Evolutionary conservation across 108 stramenopile genomes (phyloP), one percentile per base, ranked within the genome.

Genomic region (Stephanodiscus minutulus): DNA sequence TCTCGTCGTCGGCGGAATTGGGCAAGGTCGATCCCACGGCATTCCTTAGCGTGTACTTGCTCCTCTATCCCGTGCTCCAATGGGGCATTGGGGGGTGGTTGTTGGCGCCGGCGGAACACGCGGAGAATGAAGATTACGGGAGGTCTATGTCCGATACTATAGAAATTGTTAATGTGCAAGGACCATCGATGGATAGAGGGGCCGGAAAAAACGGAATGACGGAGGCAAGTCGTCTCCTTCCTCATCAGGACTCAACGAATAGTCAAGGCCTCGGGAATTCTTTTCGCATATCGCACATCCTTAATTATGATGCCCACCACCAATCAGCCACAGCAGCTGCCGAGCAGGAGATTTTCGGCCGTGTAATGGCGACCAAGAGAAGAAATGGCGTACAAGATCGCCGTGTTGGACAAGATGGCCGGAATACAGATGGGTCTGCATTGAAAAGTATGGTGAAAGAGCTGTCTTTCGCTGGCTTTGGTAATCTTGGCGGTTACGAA

Each of bases 61-160:
- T 95, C 29, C 56, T 92, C 11, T 95, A 95, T 72, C 91, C 94
- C 3, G 81, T 91, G 1, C 52, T 95, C 27, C 94, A 95, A 33
- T 95, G 94, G 94, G 91, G 91, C 10, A 66, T 92, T 7, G 91
- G 91, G 12, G 90, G 90, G 6, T 88, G 89, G 88, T 47, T 95
- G 41, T 56, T 95, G 61, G 90, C 90, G 17, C 90, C 88, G 8
- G 68, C 63, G 11, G 70, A 72, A 36, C 24, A 66, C 1, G 68
- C 54, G 35, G 63, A 73, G 25, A 52, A 71, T 48, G 64, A 53
- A 27, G 67, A 59, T 7, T 25, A 0, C 7, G 27, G 22, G 15
- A 75, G 52, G 68, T 28, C 8, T 22, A 29, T 28, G 0, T 28
- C 65, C 55, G 8, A 15, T 18, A 28, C 21, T 59, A 25, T 21